Conservation (phyloP, 805 yeast genomes). For the Saccharomyces paradoxus region DNA sequence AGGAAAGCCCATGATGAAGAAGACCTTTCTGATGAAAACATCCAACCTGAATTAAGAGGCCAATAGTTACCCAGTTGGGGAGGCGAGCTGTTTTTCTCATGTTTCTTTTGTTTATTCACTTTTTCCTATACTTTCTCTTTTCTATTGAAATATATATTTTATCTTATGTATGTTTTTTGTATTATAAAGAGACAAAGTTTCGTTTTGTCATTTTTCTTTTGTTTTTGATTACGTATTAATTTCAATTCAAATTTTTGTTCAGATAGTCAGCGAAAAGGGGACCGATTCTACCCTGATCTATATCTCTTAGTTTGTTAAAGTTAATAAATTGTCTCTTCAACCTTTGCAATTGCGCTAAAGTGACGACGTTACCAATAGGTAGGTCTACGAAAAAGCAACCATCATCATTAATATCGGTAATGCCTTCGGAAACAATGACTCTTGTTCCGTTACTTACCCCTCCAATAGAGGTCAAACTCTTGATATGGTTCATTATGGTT, state of each 20-base stretch:
- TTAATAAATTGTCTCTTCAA: constrained; percentile 75
- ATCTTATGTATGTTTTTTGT: not conserved
- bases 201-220: not conserved
- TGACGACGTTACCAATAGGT: constrained; percentile 48
- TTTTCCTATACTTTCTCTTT: not conserved
- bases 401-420: constrained; percentile 34
- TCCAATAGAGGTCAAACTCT: constrained; percentile 31
- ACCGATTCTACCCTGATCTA: constrained; percentile 60
- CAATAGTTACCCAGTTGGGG: constrained; percentile 10
- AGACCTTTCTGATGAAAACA: constrained; percentile 28
- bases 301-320: constrained; percentile 68
- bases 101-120: not conserved
- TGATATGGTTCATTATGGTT: constrained; percentile 47
- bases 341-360: constrained; percentile 74
- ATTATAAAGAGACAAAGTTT: not conserved
- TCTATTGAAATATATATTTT: not conserved
- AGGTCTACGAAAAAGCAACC: constrained; percentile 43
- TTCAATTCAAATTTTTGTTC: constrained; percentile 45
- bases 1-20: constrained; percentile 8
- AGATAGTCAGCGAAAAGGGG: constrained; percentile 74
- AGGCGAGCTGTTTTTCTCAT: not conserved
- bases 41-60: constrained; percentile 31
- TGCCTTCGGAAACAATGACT: constrained; percentile 34
- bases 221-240: not conserved
- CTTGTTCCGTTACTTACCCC: constrained; percentile 42